Evolutionary conservation across 73 alveolate species (phyloP), one percentile per base, ranked within the genome.

Genomic region (Durusdinium trenchii): DNA sequence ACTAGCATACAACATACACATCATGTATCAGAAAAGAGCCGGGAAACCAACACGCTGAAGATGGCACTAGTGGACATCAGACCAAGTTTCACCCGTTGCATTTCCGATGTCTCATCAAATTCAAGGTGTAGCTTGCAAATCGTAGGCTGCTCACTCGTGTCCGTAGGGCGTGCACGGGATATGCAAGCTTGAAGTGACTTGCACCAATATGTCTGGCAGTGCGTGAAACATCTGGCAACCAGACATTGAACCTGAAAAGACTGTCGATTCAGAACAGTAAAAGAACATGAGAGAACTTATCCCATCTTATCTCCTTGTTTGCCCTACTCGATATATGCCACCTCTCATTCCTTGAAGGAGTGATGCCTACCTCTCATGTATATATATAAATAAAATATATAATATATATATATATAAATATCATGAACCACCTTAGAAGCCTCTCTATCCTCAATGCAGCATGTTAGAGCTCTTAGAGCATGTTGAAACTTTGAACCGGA

Each of bases 71-170:
- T 36, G 46, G 52, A 3, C 85, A 36, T 7, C 85, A n/a, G 32
- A 3, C 85, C 85, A 7, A n/a, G 51, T 51, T 30, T 26, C 32
- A 73, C 85, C 9, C 51, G 23, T 38, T 73, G 85, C 48, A 73
- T 12, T 38, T 73, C 52, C 6, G 36, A 7, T 12, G 85, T 73
- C 36, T 73, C 85, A 36, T 73, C 85, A 28, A 3, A 73, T 30
- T 73, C 85, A 6, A 73, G 52, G 36, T 73, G 85, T 48, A 73
- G 85, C 85, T 73, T 73, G 45, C 45, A n/a, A 16, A 57, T 57
- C 12, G 69, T 57, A 57, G 69, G 69, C 79, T 20, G 32, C 45
- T 42, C 45, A 6, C 10, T 10, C 14, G 79, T 6, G 32, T 6
- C 79, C 35, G 43, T 67, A 6, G 79, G 45, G 14, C 12, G 32